phyloP scores from a whole-genome alignment of 2,329 filamentous ascomycete species.

The Fusarium compactum region DNA sequence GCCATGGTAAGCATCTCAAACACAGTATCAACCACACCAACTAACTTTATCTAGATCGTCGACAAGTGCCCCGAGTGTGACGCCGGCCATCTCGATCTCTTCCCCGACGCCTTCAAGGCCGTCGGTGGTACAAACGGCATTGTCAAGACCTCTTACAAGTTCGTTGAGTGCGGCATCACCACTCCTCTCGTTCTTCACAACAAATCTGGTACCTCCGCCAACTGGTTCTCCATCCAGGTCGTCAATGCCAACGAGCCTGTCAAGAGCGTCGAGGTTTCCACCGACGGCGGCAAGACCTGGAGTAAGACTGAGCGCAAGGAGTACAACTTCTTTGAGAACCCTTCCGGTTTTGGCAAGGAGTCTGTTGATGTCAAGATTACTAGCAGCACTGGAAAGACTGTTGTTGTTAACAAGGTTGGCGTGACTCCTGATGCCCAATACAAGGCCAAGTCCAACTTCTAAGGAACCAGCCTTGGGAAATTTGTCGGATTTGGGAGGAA shows the following conservation, averaged over 20 bases:
- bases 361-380: constrained; percentile 69
- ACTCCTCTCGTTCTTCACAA: constrained; percentile 58
- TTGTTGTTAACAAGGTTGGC: constrained; percentile 65
- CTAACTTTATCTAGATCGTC: constrained; percentile 52
- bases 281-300: constrained; percentile 70
- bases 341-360: constrained; percentile 65
- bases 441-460: constrained; percentile 52
- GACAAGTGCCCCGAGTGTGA: constrained; percentile 60
- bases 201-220: constrained; percentile 58
- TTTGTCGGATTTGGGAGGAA: not conserved
- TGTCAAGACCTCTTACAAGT: constrained; percentile 53
- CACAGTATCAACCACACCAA: not conserved
- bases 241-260: constrained; percentile 71
- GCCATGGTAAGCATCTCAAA: constrained; percentile 66
- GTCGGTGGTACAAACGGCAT: constrained; percentile 54
- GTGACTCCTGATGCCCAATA: constrained; percentile 51
- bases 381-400: constrained; percentile 61
- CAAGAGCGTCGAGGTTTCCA: constrained; percentile 69
- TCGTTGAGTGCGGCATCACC: constrained; percentile 57
- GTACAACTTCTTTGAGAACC: constrained; percentile 74
- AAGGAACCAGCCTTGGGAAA: not conserved
- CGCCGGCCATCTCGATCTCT: constrained; percentile 58
- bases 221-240: constrained; percentile 66
- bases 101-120: constrained; percentile 56
- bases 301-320: constrained; percentile 63